Percentiles rank a stretch among this genome's conserved stretches.
These are phyloP conservation scores for Paralagenidium karlingii DNA, from an alignment of 352 stramenopile species.

Conservation along the genomic window DNA sequence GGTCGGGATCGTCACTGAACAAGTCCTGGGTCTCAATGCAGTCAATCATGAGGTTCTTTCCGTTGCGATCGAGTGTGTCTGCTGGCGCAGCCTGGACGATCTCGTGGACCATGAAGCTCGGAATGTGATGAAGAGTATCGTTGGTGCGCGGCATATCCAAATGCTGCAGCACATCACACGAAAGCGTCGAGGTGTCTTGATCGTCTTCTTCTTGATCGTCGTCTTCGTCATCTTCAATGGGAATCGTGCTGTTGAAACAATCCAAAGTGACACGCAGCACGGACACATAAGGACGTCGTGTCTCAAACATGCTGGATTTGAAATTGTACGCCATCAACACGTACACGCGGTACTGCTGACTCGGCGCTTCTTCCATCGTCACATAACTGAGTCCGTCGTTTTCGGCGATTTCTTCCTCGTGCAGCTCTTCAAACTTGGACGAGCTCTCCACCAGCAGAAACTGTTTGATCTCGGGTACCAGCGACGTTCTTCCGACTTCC, in stretches of 20 bases:
- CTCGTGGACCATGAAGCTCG: conserved; percentile 24
- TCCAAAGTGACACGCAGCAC: conserved; percentile 41
- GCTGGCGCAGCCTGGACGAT: conserved; percentile 23
- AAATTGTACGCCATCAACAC: conserved; percentile 49
- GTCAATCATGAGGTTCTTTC: too few relatives aligned
- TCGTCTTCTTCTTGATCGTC: too few relatives aligned
- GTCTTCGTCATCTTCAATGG: too few relatives aligned
- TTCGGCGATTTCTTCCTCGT: conserved; percentile 22
- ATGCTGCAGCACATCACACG: conserved; percentile 48
- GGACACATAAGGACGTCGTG: conserved; percentile 38
- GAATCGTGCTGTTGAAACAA: conserved; percentile 24
- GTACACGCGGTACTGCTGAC: conserved; percentile 28
- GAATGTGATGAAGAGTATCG: conserved; percentile 17
- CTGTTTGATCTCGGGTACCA: conserved; percentile 21
- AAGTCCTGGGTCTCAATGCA: too few relatives aligned
- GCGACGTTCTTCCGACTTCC: conserved; percentile 24
- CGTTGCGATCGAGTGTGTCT: too few relatives aligned
- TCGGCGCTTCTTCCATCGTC: conserved; percentile 22
- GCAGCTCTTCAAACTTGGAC: conserved; percentile 16
- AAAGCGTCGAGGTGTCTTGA: too few relatives aligned
- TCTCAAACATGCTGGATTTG: conserved; percentile 34
- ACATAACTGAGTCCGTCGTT: conserved; percentile 17
- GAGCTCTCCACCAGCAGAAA: conserved; percentile 19
- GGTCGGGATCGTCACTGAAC: too few relatives aligned
- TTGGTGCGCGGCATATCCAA: conserved; percentile 33